A percentile compares a stretch with the other conserved stretches of the same genome.
These are phyloP conservation scores for Diversispora eburnea DNA, from an alignment of 192 early-diverging fungal genomes.

Conservation along the genomic window DNA sequence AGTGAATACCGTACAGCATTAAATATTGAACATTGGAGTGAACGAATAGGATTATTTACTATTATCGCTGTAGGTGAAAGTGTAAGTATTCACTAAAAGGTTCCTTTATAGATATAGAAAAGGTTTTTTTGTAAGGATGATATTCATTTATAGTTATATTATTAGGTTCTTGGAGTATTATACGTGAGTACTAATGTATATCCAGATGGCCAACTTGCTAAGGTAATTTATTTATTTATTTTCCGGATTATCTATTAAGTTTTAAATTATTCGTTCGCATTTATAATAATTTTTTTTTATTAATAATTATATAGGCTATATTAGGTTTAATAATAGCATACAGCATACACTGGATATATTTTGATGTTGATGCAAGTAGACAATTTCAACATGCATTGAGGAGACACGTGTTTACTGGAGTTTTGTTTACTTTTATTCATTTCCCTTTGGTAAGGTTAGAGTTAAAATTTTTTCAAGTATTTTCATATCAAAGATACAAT, in stretches of 20 bases:
- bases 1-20: slow-evolving; percentile 31
- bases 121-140: no score
- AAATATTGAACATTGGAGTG: slow-evolving; percentile 43
- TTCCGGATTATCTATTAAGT: no score
- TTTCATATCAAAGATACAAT: neutral
- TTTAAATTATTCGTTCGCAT: no score
- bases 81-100: no score
- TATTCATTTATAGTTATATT: neutral
- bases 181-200: slow-evolving; percentile 25
- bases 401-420: slow-evolving; percentile 36
- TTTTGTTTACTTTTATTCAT: slow-evolving; percentile 33
- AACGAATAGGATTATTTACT: slow-evolving; percentile 36
- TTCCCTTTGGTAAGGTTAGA: slow-evolving; percentile 26
- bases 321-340: slow-evolving; percentile 39
- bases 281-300: no score
- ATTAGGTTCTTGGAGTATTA: slow-evolving; percentile 28
- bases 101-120: no score
- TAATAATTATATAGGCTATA: slow-evolving; percentile 19
- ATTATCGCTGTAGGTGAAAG: slow-evolving; percentile 38
- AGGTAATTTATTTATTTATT: no score
- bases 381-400: slow-evolving; percentile 40
- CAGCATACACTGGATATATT: slow-evolving; percentile 42
- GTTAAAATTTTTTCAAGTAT: neutral
- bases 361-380: slow-evolving; percentile 38
- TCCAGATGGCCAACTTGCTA: slow-evolving; percentile 28